Percentiles rank a stretch among this genome's conserved stretches.
Evolutionary conservation across 768 basidiomycete genomes (phyloP).

Genomic region (Mycena metata): DNA sequence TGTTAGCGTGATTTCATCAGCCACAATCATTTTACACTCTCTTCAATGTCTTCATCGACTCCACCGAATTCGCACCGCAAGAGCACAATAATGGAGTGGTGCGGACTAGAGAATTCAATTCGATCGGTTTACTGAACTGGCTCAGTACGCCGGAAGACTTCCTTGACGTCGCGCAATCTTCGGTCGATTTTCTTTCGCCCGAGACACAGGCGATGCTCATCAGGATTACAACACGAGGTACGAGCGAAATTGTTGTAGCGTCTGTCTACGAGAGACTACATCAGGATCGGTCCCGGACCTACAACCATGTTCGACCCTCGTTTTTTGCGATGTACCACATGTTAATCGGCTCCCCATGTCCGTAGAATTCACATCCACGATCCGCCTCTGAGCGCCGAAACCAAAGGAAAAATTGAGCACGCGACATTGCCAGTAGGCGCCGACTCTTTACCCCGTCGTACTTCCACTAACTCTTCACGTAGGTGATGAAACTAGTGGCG

Average conservation of each 20-base stretch:
- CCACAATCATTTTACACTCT: no score
- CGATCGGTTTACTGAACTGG: not conserved
- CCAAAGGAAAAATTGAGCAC: slow-evolving; percentile 7
- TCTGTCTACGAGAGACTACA: no score
- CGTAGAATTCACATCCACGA: slow-evolving; percentile 3
- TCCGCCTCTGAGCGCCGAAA: slow-evolving; percentile 1
- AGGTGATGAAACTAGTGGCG: no score
- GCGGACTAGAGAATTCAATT: slow-evolving; percentile 7
- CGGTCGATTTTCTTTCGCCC: slow-evolving; percentile 8
- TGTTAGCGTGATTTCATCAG: no score
- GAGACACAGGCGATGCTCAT: slow-evolving; percentile 7
- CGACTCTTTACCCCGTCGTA: no score
- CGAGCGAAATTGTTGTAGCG: no score
- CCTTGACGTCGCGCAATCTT: not conserved
- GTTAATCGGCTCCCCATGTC: not conserved
- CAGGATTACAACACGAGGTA: no score
- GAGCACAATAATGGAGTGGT: slow-evolving; percentile 6
- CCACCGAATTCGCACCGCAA: slow-evolving; percentile 1
- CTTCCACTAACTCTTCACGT: no score
- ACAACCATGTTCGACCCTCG: slow-evolving; percentile 1
- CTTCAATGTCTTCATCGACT: no score
- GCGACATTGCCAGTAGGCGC: no score
- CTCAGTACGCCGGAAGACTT: slow-evolving; percentile 8
- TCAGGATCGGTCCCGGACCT: not conserved
- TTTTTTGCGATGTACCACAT: slow-evolving; percentile 5